A percentile compares a stretch with the other conserved stretches of the same genome.
phyloP scores from a whole-genome alignment of 495 filamentous ascomycete genomes.

The Glutinoglossum americanum region DNA sequence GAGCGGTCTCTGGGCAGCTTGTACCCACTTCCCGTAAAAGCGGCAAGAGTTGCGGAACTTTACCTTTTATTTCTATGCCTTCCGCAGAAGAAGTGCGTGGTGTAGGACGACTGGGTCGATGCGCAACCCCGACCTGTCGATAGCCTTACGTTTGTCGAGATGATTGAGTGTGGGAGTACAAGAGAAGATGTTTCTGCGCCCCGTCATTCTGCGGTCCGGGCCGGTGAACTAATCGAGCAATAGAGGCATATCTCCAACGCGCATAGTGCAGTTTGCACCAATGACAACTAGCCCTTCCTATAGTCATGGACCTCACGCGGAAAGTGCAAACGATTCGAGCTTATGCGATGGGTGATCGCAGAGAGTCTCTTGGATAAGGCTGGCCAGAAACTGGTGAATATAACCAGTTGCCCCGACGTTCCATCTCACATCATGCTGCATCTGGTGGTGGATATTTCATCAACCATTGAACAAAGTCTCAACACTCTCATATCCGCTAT shows the following conservation, averaged over 20 bases:
- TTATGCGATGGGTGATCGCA: neutral
- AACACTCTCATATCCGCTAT: neutral
- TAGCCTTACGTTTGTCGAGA: neutral
- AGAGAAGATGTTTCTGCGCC: neutral
- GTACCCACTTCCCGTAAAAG: too few relatives aligned
- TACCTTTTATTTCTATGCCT: too few relatives aligned
- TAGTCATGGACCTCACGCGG: neutral
- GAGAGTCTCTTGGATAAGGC: neutral
- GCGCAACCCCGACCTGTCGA: neutral
- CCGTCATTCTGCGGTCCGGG: neutral
- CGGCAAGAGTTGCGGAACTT: too few relatives aligned
- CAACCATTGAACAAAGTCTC: slow-evolving; percentile 1
- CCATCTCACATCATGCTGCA: slow-evolving; percentile 3
- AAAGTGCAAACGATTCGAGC: too few relatives aligned
- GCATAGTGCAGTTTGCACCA: too few relatives aligned
- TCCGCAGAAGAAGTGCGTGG: neutral
- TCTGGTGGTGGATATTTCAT: slow-evolving; percentile 3
- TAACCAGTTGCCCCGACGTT: slow-evolving; percentile 2
- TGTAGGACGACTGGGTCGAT: neutral
- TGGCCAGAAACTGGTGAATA: slow-evolving; percentile 1
- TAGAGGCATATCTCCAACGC: neutral
- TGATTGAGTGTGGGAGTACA: slow-evolving; percentile 1
- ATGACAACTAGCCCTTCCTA: neutral
- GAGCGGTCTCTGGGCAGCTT: too few relatives aligned
- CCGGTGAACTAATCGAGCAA: neutral